Evolutionary conservation across 2,329 filamentous ascomycete genomes (phyloP), one percentile per base, ranked within the genome.

Genomic region (Aureobasidium musti): DNA sequence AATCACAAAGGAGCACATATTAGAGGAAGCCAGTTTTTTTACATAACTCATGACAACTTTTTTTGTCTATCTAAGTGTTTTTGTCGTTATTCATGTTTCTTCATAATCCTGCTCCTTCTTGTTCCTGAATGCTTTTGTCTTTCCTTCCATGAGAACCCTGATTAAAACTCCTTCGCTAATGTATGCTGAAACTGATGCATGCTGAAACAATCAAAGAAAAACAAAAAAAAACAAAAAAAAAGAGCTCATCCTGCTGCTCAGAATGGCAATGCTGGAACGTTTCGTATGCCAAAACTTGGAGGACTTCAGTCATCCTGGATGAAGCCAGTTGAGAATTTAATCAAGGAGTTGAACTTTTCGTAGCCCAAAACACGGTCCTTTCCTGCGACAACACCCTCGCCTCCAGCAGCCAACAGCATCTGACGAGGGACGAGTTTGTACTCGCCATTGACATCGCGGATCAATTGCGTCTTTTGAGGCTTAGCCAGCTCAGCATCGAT

Each of bases 391-490:
- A 67, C 70, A n/a, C 60, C 65, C 3, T 57, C 63, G 13, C 69
- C 69, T 14, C 63, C 68, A 13, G 56, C 61, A 19, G 63, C 65
- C n/a, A 68, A 60, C 8, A 77, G 67, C 74, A 74, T 76, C 19
- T 70, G 72, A 19, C 70, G 70, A 10, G 76, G 76, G 41, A 72
- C 68, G n/a, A 77, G 64, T 67, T 75, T 77, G 69, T 72, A 76
- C 11, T 60, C 63, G 0, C 72, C 73, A 28, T 72, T 63, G 19
- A 14, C 4, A 26, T 60, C 56, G 8, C 64, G 67, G 14, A 77
- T 72, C 11, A 77, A 69, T 66, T 76, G 74, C 14, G 71, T 73
- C 93, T 50, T 61, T 17, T 66, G 49, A 8, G 30, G n/a, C 59
- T 53, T 52, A 5, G 5, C 26, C 21, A 43, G 11, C 2, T 21